Base-by-base conservation (phyloP, 2,329 filamentous ascomycete species). In the Stachybotrys chlorohalonatus region DNA sequence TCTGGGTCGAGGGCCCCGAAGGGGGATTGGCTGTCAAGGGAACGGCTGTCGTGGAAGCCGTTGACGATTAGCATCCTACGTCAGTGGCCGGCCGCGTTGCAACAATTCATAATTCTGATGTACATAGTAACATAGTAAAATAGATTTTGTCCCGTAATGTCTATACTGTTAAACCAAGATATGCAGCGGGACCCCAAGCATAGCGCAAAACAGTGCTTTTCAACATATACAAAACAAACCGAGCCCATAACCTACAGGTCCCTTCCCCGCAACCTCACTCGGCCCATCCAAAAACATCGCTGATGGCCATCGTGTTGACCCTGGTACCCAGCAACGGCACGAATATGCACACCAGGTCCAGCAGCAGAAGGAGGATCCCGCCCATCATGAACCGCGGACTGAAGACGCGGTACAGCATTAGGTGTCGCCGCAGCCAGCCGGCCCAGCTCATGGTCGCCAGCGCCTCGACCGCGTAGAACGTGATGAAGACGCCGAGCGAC, bases 371-470 rank as follows among this genome's bases (percentile, higher is more conserved):
- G 52, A 87, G 80, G 4, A 81, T 72, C 0, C 84, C 86, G 0
- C 87, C 90, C 67, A 90, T 81, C 87, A 99, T 89, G 73, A 93
- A 99, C 31, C 93, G 76, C 50, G 94, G 94, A 72, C 82, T 86
- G 66, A 99, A 99, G 48, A 99, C 90, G 47, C 94, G 82, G 73
- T 94, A 99, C 32, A 99, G 80, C 94, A 99, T 99, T 59, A 99
- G 78, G 75, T 99, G 94, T 52, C 94, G 80, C 53, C 94, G 80
- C 64, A 99, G 73, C 73, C 90, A 86, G 1, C 89, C 92, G 0
- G 93, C 90, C 87, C 93, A 96, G 69, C 88, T 84, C 63, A 94
- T 95, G 5, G 92, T 96, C 0, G 90, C 89, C 24, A 96, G 72
- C 31, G 87, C 87, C 66, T 96, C 82, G 8, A 89, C 86, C 6